These are phyloP conservation scores for Sugiyamaella neomexicana DNA, from an alignment of 1,139 yeast species.

Conservation along the genomic window DNA sequence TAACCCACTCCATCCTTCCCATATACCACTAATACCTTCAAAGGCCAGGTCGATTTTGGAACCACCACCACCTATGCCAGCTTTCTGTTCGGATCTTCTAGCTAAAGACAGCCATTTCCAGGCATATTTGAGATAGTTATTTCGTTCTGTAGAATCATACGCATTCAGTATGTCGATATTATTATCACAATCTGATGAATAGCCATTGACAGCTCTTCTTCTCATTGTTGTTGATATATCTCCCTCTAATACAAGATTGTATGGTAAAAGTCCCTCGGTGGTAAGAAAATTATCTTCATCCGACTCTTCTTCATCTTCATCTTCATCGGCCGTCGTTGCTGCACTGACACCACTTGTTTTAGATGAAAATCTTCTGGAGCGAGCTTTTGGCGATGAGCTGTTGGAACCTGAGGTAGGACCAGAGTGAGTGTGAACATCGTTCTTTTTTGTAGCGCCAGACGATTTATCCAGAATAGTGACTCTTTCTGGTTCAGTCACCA, in stretches of 20 bases:
- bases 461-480: constrained; percentile 33
- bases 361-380: constrained; percentile 15
- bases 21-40: constrained; percentile 84
- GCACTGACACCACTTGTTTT: constrained; percentile 2
- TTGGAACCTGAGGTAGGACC: background rate
- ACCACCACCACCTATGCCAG: constrained; percentile 66
- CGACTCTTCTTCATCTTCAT: constrained; percentile 21
- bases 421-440: background rate
- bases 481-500: constrained; percentile 66
- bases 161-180: constrained; percentile 64
- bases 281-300: constrained; percentile 30
- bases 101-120: constrained; percentile 91
- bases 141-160: constrained; percentile 24
- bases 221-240: constrained; percentile 52
- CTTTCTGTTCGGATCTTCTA: constrained; percentile 62
- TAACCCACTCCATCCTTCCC: constrained; percentile 77
- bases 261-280: constrained; percentile 34
- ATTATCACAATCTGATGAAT: constrained; percentile 65
- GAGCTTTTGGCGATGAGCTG: constrained; percentile 14
- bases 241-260: constrained; percentile 31
- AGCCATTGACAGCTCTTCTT: constrained; percentile 68
- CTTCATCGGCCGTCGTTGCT: constrained; percentile 28
- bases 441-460: background rate
- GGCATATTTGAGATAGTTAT: constrained; percentile 67
- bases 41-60: constrained; percentile 71